Conservation (phyloP, 2,329 filamentous ascomycete genomes). For the Xylariaceae sp. region DNA sequence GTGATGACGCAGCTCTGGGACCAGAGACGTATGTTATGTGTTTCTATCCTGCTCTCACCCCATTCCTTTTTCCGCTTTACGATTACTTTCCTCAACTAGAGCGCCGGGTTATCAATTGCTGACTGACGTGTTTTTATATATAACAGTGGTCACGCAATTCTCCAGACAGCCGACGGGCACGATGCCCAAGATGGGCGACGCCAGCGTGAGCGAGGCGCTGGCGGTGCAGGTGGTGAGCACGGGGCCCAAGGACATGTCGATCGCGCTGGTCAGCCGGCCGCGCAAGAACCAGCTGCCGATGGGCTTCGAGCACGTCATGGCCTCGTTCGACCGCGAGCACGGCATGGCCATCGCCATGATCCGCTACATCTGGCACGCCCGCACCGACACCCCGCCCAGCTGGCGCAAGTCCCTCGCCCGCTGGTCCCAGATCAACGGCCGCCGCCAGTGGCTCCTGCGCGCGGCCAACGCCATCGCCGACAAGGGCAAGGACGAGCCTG, state of each 20-base stretch:
- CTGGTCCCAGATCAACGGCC: constrained; percentile 17
- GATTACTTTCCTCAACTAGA: no score
- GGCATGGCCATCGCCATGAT: constrained; percentile 15
- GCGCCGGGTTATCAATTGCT: no score
- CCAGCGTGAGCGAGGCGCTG: constrained; percentile 10
- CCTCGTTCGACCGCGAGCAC: constrained; percentile 10
- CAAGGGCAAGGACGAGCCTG: constrained; percentile 3
- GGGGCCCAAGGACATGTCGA: constrained; percentile 16
- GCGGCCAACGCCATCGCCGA: constrained; percentile 10
- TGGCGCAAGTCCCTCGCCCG: constrained; percentile 18
- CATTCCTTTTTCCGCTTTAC: neutral
- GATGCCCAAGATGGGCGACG: constrained; percentile 14
- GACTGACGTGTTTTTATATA: no score
- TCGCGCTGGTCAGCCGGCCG: constrained; percentile 17
- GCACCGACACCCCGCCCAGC: constrained; percentile 11
- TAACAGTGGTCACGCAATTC: constrained; percentile 16
- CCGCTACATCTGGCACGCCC: constrained; percentile 15
- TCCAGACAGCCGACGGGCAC: constrained; percentile 5
- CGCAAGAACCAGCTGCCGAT: constrained; percentile 14
- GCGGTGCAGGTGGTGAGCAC: constrained; percentile 17
- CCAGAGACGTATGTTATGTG: constrained; percentile 12
- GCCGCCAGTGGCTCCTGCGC: constrained; percentile 15
- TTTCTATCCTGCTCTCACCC: neutral
- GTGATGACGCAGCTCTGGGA: constrained; percentile 20
- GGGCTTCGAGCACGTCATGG: constrained; percentile 16